Evolutionary conservation across 306 rosid genomes (phyloP), one percentile per base, ranked within the genome.

Genomic region (Glycine tomentella): DNA sequence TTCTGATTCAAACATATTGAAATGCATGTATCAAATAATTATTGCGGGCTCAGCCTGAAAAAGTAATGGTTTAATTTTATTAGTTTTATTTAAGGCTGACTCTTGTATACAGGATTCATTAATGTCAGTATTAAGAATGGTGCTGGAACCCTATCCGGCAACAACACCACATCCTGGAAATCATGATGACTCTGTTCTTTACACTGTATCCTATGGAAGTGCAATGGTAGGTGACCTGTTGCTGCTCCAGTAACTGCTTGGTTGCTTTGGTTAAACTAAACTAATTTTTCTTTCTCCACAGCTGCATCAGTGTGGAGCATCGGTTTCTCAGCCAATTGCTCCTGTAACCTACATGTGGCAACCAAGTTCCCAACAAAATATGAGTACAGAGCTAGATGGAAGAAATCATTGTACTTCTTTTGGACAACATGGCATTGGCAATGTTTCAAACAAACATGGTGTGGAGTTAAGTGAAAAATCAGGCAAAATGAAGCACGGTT

Each of bases 341-440:
- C 98, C 98, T 25, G 91, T 91, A 66, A 91, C 88, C 64, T 92
- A 84, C 80, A 84, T 95, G 87, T 95, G 98, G 98, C 90, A 71
- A 69, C 91, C 97, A 4, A 42, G 79, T 81, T 59, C 70, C 78
- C 82, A 45, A 77, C 74, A 6, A 64, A 80, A 83, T 73, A 51
- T 17, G 56, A 79, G 80, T 75, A 44, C 45, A 75, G 78, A 66
- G 55, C 49, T 80, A 46, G 70, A 53, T 72, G 79, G 49, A 7
- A 48, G 62, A 73, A 49, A 71, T 78, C 46, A 42, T n/a, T 5
- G 13, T 46, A 33, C 82, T 58, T 74, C 81, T 52, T 57, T 44
- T 33, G 56, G 75, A 76, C 66, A 71, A 42, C 71, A 84, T 25
- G 50, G 6, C 45, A 20, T 69, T 20, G 45, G 62, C 77, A 74